These are phyloP conservation scores for Stephania japonica DNA, from an alignment of 164 flowering plant genomes.

Conservation along the genomic window DNA sequence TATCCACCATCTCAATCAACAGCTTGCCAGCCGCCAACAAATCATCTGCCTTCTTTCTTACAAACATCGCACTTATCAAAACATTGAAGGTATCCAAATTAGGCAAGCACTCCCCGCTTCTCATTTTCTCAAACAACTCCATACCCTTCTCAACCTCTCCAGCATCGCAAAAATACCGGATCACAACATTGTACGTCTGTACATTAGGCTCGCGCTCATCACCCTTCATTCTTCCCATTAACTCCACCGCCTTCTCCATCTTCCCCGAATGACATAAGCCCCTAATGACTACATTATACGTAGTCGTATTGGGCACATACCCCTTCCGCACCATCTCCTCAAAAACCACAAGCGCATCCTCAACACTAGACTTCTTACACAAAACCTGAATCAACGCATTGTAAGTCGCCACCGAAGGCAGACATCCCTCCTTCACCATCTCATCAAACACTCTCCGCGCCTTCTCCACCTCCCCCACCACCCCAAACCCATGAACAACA, in stretches of 20 bases:
- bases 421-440: conserved; percentile 63
- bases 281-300: conserved; percentile 68
- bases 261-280: conserved; percentile 70
- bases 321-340: conserved; percentile 77
- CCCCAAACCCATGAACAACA: conserved; percentile 80
- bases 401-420: conserved; percentile 78
- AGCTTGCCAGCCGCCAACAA: conserved; percentile 75
- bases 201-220: conserved; percentile 64
- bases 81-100: conserved; percentile 86
- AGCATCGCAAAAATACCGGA: conserved; percentile 63
- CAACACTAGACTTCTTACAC: conserved; percentile 78
- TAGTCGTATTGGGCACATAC: conserved; percentile 59
- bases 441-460: conserved; percentile 58
- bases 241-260: conserved; percentile 62
- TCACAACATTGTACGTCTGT: conserved; percentile 71
- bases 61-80: conserved; percentile 75
- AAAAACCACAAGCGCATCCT: conserved; percentile 58
- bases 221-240: conserved; percentile 57
- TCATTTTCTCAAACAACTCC: conserved; percentile 57
- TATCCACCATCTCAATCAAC: conserved; percentile 81
- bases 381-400: conserved; percentile 83
- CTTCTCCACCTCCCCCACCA: conserved; percentile 57
- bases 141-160: conserved; percentile 74
- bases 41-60: conserved; percentile 66
- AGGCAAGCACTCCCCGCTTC: conserved; percentile 58